phyloP scores from a whole-genome alignment of 305 asterid species.

The Solanum chacoense region DNA sequence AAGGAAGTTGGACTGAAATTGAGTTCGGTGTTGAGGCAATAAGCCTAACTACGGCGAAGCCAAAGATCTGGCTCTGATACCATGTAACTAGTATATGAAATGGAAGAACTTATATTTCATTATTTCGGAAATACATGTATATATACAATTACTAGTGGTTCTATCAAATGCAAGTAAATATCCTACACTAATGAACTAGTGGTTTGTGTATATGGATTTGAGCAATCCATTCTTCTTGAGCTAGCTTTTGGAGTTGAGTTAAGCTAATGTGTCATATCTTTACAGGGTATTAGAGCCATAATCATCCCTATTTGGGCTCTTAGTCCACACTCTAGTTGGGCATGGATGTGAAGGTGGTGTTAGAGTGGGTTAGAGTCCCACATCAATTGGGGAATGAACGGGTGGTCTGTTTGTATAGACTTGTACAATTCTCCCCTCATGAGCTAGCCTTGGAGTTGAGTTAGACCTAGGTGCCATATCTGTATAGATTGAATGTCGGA shows the following conservation, averaged over 20 bases:
- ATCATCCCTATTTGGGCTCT: not conserved
- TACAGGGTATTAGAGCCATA: not conserved
- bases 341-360: not conserved
- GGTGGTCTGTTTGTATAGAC: not conserved
- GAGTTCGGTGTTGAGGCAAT: not conserved
- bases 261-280: not conserved
- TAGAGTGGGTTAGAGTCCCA: not conserved
- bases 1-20: not conserved
- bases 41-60: not conserved
- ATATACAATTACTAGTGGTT: not conserved
- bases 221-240: not conserved
- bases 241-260: not conserved
- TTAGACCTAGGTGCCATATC: not conserved
- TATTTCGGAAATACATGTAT: not conserved
- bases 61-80: not conserved
- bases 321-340: not conserved
- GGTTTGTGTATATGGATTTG: not conserved
- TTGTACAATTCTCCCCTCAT: not conserved
- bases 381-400: not conserved
- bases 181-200: not conserved
- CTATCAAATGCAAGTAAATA: not conserved
- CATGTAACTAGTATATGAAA: not conserved
- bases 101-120: not conserved
- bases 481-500: not conserved
- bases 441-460: not conserved